Percentiles rank a stretch among this genome's conserved stretches.
Conservation (phyloP, 176 grass and related monocot species). For the Saccharum spontaneum region DNA sequence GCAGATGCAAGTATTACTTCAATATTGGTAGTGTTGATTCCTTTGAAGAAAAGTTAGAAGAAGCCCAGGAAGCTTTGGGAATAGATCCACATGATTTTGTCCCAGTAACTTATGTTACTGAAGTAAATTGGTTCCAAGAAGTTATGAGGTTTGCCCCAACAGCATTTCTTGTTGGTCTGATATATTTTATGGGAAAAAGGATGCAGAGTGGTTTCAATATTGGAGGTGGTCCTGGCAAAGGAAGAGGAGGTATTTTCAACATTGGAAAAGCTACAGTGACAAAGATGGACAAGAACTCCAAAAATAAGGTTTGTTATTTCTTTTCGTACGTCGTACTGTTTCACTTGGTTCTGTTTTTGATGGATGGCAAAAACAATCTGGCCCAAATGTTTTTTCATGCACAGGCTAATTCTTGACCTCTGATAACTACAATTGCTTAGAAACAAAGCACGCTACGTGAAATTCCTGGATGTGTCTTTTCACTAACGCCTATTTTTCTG, state of each 20-base stretch:
- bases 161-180: slow-evolving; percentile 70
- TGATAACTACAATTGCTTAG: not conserved
- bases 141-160: slow-evolving; percentile 89
- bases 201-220: slow-evolving; percentile 93
- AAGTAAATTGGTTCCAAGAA: slow-evolving; percentile 88
- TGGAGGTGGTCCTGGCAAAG: slow-evolving; percentile 81
- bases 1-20: slow-evolving; percentile 88
- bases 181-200: slow-evolving; percentile 88
- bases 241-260: slow-evolving; percentile 88
- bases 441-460: not conserved
- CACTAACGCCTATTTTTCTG: slow-evolving; percentile 1
- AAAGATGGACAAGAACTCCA: slow-evolving; percentile 97
- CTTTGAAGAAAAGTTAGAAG: slow-evolving; percentile 97
- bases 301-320: slow-evolving; percentile 79
- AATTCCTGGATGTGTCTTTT: not conserved
- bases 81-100: slow-evolving; percentile 86
- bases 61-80: slow-evolving; percentile 84
- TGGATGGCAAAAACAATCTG: not conserved
- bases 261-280: slow-evolving; percentile 92
- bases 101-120: slow-evolving; percentile 87
- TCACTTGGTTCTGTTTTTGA: not conserved
- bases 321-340: not conserved
- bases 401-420: not conserved
- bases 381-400: not conserved
- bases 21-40: slow-evolving; percentile 98